phyloP scores from a whole-genome alignment of 2,329 filamentous ascomycete species.

The Cryoendolithus antarcticus region DNA sequence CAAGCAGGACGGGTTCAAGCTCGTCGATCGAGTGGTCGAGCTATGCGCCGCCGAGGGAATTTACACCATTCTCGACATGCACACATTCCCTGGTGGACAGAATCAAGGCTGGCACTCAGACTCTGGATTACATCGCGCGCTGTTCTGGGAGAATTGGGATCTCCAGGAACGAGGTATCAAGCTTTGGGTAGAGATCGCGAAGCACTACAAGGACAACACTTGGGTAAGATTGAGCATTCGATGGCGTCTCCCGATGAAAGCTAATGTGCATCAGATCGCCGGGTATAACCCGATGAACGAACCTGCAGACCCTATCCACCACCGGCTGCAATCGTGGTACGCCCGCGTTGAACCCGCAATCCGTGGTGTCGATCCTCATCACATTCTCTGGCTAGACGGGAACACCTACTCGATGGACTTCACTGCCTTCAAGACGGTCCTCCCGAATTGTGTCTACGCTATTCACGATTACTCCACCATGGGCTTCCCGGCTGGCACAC shows the following conservation, averaged over 20 bases:
- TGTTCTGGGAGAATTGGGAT: conserved; percentile 41
- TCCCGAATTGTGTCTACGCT: conserved; percentile 38
- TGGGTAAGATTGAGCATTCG: conserved; percentile 16
- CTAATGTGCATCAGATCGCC: conserved; percentile 17
- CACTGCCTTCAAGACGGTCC: conserved; percentile 28
- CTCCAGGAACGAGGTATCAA: conserved; percentile 38
- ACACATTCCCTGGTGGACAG: conserved; percentile 37
- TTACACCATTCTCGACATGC: conserved; percentile 41
- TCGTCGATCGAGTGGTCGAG: conserved; percentile 37
- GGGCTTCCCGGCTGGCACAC: conserved; percentile 36
- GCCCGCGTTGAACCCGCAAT: conserved; percentile 35
- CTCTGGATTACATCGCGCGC: conserved; percentile 32
- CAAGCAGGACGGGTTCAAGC: conserved; percentile 37
- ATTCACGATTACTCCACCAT: conserved; percentile 43
- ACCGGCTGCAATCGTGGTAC: conserved; percentile 35
- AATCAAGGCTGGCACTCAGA: conserved; percentile 42
- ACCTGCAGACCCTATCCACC: conserved; percentile 36
- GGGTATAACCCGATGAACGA: conserved; percentile 43
- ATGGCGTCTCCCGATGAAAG: too few relatives aligned
- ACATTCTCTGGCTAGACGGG: conserved; percentile 32
- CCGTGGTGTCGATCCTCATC: conserved; percentile 35
- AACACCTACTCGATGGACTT: conserved; percentile 30
- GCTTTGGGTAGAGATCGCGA: conserved; percentile 38
- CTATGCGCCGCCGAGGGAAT: conserved; percentile 36
- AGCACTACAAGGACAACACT: conserved; percentile 32